These are phyloP conservation scores for Gautieria morchelliformis DNA, from an alignment of 768 basidiomycete species.

Conservation along the genomic window DNA sequence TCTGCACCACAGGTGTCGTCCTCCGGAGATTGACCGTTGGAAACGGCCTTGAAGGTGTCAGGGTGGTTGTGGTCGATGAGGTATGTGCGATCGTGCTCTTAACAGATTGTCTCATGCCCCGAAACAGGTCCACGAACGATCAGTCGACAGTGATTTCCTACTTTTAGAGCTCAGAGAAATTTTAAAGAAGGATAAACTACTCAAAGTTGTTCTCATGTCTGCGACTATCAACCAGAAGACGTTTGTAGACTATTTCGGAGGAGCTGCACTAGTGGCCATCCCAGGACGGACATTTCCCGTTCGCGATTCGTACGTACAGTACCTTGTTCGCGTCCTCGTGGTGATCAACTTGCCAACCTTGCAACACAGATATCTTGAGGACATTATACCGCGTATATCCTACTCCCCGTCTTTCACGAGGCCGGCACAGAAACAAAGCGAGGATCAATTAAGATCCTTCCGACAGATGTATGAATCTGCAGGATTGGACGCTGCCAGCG, in stretches of 20 bases:
- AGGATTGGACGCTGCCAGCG: conserved; percentile 37
- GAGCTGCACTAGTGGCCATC: conserved; percentile 74
- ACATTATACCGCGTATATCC: conserved; percentile 48
- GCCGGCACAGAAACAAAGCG: conserved; percentile 30
- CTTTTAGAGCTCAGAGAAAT: conserved; percentile 77
- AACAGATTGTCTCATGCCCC: background rate
- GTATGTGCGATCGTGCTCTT: conserved; percentile 28
- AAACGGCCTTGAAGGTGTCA: conserved; percentile 58
- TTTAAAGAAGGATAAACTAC: conserved; percentile 44
- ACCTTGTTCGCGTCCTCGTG: too few relatives aligned
- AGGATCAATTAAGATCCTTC: conserved; percentile 37
- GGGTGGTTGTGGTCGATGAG: conserved; percentile 88
- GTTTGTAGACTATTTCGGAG: conserved; percentile 75
- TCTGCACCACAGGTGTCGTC: conserved; percentile 93
- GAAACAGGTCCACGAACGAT: conserved; percentile 78
- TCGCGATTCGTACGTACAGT: conserved; percentile 47
- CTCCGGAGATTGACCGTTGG: conserved; percentile 68
- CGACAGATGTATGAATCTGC: conserved; percentile 38
- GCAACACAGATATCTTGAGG: conserved; percentile 71
- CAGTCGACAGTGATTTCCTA: conserved; percentile 84
- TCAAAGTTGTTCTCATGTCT: conserved; percentile 87
- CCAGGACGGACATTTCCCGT: conserved; percentile 79
- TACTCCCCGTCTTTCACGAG: conserved; percentile 43
- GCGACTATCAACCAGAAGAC: conserved; percentile 88
- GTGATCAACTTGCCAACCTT: conserved; percentile 3